Base-by-base conservation (phyloP, 257 asterid genomes). In the Henckelia pumila region DNA sequence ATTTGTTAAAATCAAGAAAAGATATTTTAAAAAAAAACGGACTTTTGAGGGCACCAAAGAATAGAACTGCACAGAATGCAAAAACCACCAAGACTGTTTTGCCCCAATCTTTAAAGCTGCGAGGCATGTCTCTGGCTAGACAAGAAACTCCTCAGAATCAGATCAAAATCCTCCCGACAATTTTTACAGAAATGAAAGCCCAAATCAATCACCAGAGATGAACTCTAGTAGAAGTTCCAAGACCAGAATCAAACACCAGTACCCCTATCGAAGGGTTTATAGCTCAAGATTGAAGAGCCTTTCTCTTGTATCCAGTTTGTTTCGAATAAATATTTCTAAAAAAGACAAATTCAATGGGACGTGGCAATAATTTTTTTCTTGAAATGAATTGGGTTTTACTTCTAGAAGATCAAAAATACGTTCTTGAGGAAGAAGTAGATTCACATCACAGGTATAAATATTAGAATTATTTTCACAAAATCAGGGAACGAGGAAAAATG, bases 31-130 rank as follows among this genome's bases (percentile, higher is more conserved):
- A n/a, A n/a, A 25, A 7, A 9, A 16, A 78, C 95, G 2, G 35
- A 92, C 98, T 92, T 80, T 92, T 92, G 37, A 89, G 76, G 74
- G 84, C 91, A 29, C 98, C 98, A 53, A 88, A 73, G 71, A 75
- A 66, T 75, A 92, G 85, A 4, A 84, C 98, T 55, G 86, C 33
- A 75, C 86, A 89, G 71, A 92, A 92, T 0, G 95, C 79, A 25
- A 86, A 68, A 17, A 88, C 79, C 49, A 92, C 97, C 63, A 82
- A 86, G 59, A 89, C 49, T 73, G 79, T 37, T 79, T 77, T 78
- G 47, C 78, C 56, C 79, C 76, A 86, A 68, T 76, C 84, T 50
- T 75, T 63, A 72, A 81, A 74, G 53, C 62, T 60, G 53, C 62
- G 53, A 37, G 78, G 47, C 98, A 92, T 91, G 72, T 68, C 76